These are phyloP conservation scores for Phialophora expanda DNA, from an alignment of 2,329 filamentous ascomycete genomes.

Conservation along the genomic window DNA sequence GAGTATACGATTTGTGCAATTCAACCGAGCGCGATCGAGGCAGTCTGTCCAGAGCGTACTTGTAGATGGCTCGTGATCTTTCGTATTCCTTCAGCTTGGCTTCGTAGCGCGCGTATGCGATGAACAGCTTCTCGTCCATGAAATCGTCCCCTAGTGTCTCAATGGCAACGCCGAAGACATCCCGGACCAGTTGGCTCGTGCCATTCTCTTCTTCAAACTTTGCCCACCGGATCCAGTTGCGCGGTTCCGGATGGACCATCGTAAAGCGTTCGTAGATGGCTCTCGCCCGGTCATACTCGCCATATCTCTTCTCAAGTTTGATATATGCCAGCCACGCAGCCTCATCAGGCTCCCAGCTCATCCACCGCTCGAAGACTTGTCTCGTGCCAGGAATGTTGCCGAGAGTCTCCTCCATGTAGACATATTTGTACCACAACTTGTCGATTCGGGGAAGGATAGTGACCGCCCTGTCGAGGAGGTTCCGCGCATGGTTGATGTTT, in stretches of 20 bases:
- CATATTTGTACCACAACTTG: slow-evolving; percentile 99
- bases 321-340: slow-evolving; percentile 95
- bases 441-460: slow-evolving; percentile 88
- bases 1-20: slow-evolving; percentile 92
- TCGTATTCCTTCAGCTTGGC: slow-evolving; percentile 95
- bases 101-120: slow-evolving; percentile 93
- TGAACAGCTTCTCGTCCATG: slow-evolving; percentile 94
- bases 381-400: slow-evolving; percentile 90
- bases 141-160: slow-evolving; percentile 92
- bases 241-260: slow-evolving; percentile 87
- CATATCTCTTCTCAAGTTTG: slow-evolving; percentile 94
- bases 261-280: slow-evolving; percentile 90
- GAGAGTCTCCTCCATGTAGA: slow-evolving; percentile 97
- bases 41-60: slow-evolving; percentile 90
- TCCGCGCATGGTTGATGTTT: slow-evolving; percentile 96
- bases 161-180: slow-evolving; percentile 87
- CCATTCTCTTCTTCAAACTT: slow-evolving; percentile 96
- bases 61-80: slow-evolving; percentile 91
- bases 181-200: slow-evolving; percentile 86
- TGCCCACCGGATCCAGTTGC: slow-evolving; percentile 99
- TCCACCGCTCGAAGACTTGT: slow-evolving; percentile 96
- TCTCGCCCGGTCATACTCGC: slow-evolving; percentile 86
- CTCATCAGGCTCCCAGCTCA: slow-evolving; percentile 97
- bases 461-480: slow-evolving; percentile 92
- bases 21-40: slow-evolving; percentile 82